phyloP scores from a whole-genome alignment of 2,329 filamentous ascomycete species.

The Ampelomyces quisqualis region DNA sequence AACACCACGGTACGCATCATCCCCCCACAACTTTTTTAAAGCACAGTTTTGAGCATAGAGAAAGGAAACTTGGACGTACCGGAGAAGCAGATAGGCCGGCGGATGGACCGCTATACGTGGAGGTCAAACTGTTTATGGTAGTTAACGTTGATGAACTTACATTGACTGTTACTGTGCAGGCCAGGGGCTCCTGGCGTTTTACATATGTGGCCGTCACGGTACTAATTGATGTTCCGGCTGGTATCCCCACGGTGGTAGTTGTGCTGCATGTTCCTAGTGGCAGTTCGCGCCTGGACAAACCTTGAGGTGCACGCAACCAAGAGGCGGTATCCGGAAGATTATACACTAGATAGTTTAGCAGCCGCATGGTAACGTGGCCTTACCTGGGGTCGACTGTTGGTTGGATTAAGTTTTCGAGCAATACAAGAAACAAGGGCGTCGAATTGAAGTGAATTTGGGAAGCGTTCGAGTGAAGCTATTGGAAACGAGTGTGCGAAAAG shows the following conservation, averaged over 20 bases:
- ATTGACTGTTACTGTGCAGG: neutral
- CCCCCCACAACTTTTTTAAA: neutral
- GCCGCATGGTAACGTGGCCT: neutral
- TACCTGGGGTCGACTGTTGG: neutral
- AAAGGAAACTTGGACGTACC: neutral
- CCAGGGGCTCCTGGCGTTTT: neutral
- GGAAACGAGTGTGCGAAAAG: too few relatives aligned
- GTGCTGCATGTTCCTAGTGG: neutral
- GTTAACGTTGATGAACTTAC: neutral
- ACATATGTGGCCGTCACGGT: neutral
- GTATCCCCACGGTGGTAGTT: neutral
- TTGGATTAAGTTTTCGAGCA: neutral
- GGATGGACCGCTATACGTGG: neutral
- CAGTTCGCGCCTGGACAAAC: neutral
- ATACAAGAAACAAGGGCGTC: neutral
- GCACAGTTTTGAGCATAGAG: constrained; percentile 2
- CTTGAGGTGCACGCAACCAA: neutral
- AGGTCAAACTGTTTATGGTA: constrained; percentile 1
- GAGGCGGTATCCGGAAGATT: neutral
- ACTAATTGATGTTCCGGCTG: neutral
- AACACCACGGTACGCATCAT: neutral
- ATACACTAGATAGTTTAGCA: neutral
- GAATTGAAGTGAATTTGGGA: too few relatives aligned
- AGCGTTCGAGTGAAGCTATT: neutral
- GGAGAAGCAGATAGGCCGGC: neutral